These are phyloP conservation scores for Plantago major DNA, from an alignment of 257 asterid species.

Conservation along the genomic window DNA sequence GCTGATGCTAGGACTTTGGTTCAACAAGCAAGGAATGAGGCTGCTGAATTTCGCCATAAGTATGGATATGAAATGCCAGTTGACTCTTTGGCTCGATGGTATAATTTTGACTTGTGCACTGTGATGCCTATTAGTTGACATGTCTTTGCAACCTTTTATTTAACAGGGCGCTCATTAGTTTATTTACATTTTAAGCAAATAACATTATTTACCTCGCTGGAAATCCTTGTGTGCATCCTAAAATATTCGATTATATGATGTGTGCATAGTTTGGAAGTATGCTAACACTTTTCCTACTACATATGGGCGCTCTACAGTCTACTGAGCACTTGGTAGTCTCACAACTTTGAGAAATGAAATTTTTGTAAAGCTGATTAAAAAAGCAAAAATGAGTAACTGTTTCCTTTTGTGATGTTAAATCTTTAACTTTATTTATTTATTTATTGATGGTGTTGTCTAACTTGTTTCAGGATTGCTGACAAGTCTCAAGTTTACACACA, in stretches of 20 bases:
- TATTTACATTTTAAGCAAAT: not conserved
- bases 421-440: not conserved
- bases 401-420: not conserved
- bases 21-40: slow-evolving; percentile 97
- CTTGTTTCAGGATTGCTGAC: slow-evolving; percentile 86
- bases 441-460: slow-evolving; percentile 12
- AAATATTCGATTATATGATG: not conserved
- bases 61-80: slow-evolving; percentile 98
- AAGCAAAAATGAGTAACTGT: too few species aligned
- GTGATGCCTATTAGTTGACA: not conserved
- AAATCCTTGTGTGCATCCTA: not conserved
- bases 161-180: not conserved
- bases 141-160: not conserved
- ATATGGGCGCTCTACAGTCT: not conserved
- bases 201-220: not conserved
- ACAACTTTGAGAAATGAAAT: not conserved
- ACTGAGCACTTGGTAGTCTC: not conserved
- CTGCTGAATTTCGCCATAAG: slow-evolving; percentile 85
- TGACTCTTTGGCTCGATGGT: slow-evolving; percentile 91
- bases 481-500: slow-evolving; percentile 99
- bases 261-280: not conserved
- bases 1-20: slow-evolving; percentile 99
- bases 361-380: too few species aligned
- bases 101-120: slow-evolving; percentile 7
- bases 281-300: not conserved